Evolutionary conservation across 108 stramenopile genomes (phyloP).

Genomic region (Pseudonitzschia multiseries): DNA sequence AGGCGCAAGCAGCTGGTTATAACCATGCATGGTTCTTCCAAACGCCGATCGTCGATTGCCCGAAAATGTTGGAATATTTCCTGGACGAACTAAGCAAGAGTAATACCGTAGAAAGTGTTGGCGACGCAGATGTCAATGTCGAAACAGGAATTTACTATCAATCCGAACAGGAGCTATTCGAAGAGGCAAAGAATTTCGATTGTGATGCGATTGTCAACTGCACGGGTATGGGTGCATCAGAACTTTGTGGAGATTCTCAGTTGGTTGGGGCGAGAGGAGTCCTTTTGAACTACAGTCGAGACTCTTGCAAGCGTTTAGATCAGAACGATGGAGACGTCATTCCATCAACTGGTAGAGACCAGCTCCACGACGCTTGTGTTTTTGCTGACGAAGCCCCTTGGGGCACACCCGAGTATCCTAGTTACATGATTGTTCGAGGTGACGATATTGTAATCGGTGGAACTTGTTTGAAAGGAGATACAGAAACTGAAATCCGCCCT

Average conservation of each 20-base stretch:
- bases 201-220: conserved; percentile 79
- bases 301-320: conserved; percentile 35
- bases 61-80: conserved; percentile 66
- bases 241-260: conserved; percentile 46
- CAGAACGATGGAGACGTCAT: conserved; percentile 15
- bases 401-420: conserved; percentile 59
- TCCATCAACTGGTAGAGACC: neutral
- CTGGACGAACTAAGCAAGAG: conserved; percentile 51
- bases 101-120: neutral
- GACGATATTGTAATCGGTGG: conserved; percentile 75
- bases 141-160: conserved; percentile 59
- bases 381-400: conserved; percentile 61
- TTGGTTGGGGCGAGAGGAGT: conserved; percentile 70
- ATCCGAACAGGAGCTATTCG: conserved; percentile 62
- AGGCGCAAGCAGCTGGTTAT: conserved; percentile 60
- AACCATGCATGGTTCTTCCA: conserved; percentile 70
- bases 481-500: conserved; percentile 41
- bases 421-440: conserved; percentile 83
- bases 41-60: conserved; percentile 71
- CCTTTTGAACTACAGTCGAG: conserved; percentile 64
- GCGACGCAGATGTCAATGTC: conserved; percentile 55
- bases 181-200: conserved; percentile 55
- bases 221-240: conserved; percentile 59
- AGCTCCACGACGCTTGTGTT: conserved; percentile 58
- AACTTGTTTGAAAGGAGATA: conserved; percentile 67